Conservation (phyloP, 768 basidiomycete genomes). For the Inosperma sp. region DNA sequence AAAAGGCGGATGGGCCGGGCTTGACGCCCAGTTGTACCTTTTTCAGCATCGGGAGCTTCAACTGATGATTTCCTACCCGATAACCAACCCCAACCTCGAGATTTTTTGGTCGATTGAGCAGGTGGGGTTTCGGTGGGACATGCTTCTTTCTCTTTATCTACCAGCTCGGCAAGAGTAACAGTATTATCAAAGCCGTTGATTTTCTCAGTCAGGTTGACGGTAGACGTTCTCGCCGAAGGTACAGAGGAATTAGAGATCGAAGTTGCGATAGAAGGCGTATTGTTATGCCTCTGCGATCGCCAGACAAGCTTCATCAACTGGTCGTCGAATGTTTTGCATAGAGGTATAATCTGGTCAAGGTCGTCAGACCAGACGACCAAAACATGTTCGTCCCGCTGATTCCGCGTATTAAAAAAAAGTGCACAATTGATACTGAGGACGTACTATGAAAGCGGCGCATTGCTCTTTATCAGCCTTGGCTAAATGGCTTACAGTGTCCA, state of each 20-base stretch:
- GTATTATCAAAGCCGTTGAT: slow-evolving; percentile 33
- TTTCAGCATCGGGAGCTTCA: slow-evolving; percentile 46
- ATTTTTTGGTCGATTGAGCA: slow-evolving; percentile 19
- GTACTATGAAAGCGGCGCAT: slow-evolving; percentile 80
- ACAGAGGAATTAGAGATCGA: slow-evolving; percentile 36
- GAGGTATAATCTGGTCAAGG: slow-evolving; percentile 71
- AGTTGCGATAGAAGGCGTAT: slow-evolving; percentile 35
- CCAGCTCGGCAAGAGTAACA: slow-evolving; percentile 29
- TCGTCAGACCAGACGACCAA: slow-evolving; percentile 83
- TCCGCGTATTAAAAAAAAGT: slow-evolving; percentile 10
- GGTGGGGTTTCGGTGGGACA: slow-evolving; percentile 14
- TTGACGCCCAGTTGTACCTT: slow-evolving; percentile 34
- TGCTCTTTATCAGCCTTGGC: slow-evolving; percentile 86
- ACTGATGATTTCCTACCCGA: slow-evolving; percentile 31
- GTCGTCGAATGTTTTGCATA: slow-evolving; percentile 66
- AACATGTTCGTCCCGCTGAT: slow-evolving; percentile 71
- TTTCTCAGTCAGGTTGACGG: slow-evolving; percentile 54
- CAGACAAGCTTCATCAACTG: slow-evolving; percentile 57
- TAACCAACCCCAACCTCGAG: slow-evolving; percentile 43
- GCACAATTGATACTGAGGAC: slow-evolving; percentile 23
- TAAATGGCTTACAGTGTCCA: slow-evolving; percentile 64
- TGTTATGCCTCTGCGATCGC: slow-evolving; percentile 39
- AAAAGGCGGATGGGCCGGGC: slow-evolving; percentile 54
- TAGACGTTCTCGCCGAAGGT: slow-evolving; percentile 47
- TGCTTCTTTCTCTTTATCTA: slow-evolving; percentile 25